phyloP scores from a whole-genome alignment of 768 basidiomycete species.

The Termitomyces titanicus region DNA sequence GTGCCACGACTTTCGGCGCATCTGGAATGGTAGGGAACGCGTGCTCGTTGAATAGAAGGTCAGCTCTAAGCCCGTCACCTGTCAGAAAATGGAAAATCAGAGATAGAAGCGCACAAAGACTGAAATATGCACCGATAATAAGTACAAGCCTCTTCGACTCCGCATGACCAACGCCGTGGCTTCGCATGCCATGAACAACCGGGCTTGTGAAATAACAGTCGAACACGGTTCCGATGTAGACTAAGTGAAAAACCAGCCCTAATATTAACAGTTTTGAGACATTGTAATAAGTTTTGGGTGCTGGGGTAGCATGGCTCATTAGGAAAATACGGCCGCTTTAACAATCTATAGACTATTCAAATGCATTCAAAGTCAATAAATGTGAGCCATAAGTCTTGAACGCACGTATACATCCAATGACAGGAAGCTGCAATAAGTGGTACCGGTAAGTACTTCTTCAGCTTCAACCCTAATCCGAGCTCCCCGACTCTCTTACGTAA shows the following conservation, averaged over 20 bases:
- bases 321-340: neutral
- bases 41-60: slow-evolving; percentile 66
- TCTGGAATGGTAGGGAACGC: slow-evolving; percentile 51
- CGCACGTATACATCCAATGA: slow-evolving; percentile 10
- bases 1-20: slow-evolving; percentile 62
- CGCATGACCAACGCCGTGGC: slow-evolving; percentile 39
- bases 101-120: neutral
- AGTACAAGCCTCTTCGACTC: slow-evolving; percentile 74
- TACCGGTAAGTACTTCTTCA: too few species aligned
- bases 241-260: slow-evolving; percentile 71
- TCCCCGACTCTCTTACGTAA: too few species aligned
- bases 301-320: slow-evolving; percentile 6
- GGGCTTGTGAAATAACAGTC: slow-evolving; percentile 89
- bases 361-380: neutral
- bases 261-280: slow-evolving; percentile 50
- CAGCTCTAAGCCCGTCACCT: slow-evolving; percentile 86
- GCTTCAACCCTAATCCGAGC: too few species aligned
- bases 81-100: neutral
- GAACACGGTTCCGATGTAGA: slow-evolving; percentile 71
- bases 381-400: neutral
- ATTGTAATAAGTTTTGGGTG: slow-evolving; percentile 26
- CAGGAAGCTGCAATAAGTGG: slow-evolving; percentile 16
- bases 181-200: slow-evolving; percentile 74
- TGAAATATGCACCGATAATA: slow-evolving; percentile 57
- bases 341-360: neutral